phyloP scores from a whole-genome alignment of 768 basidiomycete species.

The Candolleomyces aberdarensis region DNA sequence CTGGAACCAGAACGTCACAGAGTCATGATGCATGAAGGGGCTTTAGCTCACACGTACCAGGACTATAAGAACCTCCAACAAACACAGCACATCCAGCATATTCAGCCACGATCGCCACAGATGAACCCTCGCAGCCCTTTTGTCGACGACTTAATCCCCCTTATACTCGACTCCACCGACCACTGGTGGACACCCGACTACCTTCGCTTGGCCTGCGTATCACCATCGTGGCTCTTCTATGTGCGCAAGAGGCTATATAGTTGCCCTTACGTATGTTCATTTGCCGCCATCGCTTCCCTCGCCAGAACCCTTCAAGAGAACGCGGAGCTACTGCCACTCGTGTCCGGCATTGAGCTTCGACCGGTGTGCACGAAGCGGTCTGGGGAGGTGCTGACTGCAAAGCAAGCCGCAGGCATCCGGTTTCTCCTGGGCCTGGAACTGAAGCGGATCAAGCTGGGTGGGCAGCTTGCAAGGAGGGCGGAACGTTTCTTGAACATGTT shows the following conservation, averaged over 20 bases:
- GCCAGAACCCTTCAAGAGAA: conserved; percentile 39
- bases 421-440: conserved; percentile 40
- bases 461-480: conserved; percentile 43
- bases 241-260: conserved; percentile 44
- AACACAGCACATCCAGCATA: background rate
- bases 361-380: conserved; percentile 19
- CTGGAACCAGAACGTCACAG: no score
- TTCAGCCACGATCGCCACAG: background rate
- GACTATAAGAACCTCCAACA: background rate
- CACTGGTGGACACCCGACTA: conserved; percentile 58
- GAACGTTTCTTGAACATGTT: conserved; percentile 45
- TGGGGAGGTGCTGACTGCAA: conserved; percentile 4
- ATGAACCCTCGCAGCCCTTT: conserved; percentile 23
- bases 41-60: background rate
- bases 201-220: conserved; percentile 45
- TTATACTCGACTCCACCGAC: conserved; percentile 46
- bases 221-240: conserved; percentile 43
- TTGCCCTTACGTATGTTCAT: conserved; percentile 38
- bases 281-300: conserved; percentile 37
- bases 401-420: conserved; percentile 25
- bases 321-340: conserved; percentile 29
- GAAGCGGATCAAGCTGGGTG: conserved; percentile 42
- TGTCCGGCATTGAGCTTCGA: conserved; percentile 40
- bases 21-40: no score
- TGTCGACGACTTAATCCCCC: conserved; percentile 49